Percentiles rank a stretch among this genome's conserved stretches.
Conservation (phyloP, 352 stramenopile species). For the Globisporangium middletonii region DNA sequence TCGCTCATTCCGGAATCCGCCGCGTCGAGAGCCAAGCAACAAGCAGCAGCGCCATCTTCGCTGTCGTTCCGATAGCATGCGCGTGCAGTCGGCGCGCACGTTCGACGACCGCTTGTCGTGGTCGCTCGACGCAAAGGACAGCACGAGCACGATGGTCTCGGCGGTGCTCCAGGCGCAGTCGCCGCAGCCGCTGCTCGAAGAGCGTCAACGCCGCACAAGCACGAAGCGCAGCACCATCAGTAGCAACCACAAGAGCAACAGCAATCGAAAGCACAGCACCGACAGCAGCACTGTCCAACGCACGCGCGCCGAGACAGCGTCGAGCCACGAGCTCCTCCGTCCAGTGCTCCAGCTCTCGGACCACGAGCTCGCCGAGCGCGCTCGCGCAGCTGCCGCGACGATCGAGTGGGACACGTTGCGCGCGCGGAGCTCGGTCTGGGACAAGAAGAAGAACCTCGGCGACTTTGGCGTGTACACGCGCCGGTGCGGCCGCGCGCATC, state of each 20-base stretch:
- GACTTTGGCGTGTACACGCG: slow-evolving; percentile 21
- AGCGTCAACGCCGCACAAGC: slow-evolving; percentile 2
- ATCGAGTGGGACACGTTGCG: slow-evolving; percentile 16
- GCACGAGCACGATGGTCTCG: background rate
- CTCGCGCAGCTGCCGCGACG: background rate
- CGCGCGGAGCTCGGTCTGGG: slow-evolving; percentile 13
- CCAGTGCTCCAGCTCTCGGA: slow-evolving; percentile 11
- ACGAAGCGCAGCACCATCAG: background rate
- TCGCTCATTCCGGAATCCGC: too few relatives aligned
- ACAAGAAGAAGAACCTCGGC: slow-evolving; percentile 11
- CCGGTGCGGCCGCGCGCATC: slow-evolving; percentile 7
- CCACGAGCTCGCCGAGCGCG: background rate
- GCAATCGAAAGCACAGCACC: background rate
- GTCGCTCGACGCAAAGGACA: background rate
- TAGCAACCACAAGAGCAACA: background rate
- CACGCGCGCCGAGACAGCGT: background rate
- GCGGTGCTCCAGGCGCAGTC: slow-evolving; percentile 9
- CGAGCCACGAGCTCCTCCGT: background rate
- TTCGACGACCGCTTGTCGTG: background rate
- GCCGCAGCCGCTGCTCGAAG: slow-evolving; percentile 5
- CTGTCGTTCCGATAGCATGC: background rate
- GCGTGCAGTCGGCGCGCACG: background rate
- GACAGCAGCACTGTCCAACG: background rate
- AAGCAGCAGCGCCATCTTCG: too few relatives aligned
- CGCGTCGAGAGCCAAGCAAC: too few relatives aligned